Conservation (phyloP, 2,329 filamentous ascomycete species). For the Venturia pyrina region DNA sequence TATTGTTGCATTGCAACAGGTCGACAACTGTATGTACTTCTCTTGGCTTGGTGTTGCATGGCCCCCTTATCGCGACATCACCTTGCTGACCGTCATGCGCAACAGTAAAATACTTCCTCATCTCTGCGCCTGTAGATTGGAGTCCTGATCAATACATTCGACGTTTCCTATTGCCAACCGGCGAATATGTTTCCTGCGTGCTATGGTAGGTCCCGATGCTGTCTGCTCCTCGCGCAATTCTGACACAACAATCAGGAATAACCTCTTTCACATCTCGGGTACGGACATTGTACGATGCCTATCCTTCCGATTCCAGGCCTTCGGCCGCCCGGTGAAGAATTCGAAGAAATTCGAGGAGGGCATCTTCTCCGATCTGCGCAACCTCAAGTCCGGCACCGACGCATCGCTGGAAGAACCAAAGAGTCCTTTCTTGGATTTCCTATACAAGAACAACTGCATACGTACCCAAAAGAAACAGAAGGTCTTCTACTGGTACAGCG, state of each 20-base stretch:
- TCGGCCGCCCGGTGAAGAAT: constrained; percentile 96
- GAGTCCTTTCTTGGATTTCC: constrained; percentile 93
- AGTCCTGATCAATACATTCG: constrained; percentile 92
- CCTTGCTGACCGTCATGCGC: constrained; percentile 4
- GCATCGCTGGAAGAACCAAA: constrained; percentile 97
- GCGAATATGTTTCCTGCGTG: constrained; percentile 97
- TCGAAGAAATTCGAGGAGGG: constrained; percentile 99
- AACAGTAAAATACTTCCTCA: constrained; percentile 97
- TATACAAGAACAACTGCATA: constrained; percentile 99
- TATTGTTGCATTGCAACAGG: constrained; percentile 93
- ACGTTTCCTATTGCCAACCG: constrained; percentile 87
- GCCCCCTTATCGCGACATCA: background rate
- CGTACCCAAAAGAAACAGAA: constrained; percentile 99
- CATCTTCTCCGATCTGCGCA: constrained; percentile 96
- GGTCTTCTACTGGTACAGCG: constrained; percentile 99
- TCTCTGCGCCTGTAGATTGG: constrained; percentile 97
- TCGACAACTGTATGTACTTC: constrained; percentile 75
- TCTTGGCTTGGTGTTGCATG: constrained; percentile 8
- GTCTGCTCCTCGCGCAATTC: background rate
- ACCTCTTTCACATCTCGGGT: constrained; percentile 97
- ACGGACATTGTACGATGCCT: constrained; percentile 98
- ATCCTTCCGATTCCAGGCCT: constrained; percentile 96
- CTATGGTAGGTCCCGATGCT: constrained; percentile 53
- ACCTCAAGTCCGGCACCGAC: constrained; percentile 96
- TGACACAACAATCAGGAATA: constrained; percentile 54